phyloP scores from a whole-genome alignment of 1,284 basidiomycete species.

The Ganoderma resinaceum region DNA sequence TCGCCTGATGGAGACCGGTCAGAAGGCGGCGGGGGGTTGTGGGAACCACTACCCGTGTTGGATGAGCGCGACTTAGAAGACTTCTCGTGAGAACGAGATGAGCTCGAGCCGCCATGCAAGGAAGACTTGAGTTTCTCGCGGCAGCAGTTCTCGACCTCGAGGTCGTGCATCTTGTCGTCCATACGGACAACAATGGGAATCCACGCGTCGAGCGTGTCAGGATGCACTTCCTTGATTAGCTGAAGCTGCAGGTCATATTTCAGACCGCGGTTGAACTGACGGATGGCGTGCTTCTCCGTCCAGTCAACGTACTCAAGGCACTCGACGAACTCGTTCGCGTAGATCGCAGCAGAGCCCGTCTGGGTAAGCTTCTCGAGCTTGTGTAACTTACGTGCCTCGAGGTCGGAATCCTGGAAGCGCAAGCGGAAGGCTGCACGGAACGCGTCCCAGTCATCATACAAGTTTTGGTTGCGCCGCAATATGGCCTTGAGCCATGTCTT shows the following conservation, averaged over 20 bases:
- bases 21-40: not conserved
- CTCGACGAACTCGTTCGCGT: not conserved
- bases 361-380: not conserved
- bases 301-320: not conserved
- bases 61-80: not conserved
- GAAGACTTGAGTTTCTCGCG: constrained; percentile 1
- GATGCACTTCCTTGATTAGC: not conserved
- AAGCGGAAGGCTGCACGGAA: not conserved
- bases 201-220: not conserved
- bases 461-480: not conserved
- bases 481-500: not conserved
- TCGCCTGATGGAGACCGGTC: not conserved
- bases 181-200: constrained; percentile 14
- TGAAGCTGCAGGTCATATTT: not conserved
- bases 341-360: not conserved
- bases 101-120: not conserved
- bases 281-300: not conserved
- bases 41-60: too few species aligned
- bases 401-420: not conserved
- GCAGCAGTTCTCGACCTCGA: not conserved
- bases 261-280: not conserved
- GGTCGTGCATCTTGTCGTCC: constrained; percentile 18
- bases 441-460: not conserved
- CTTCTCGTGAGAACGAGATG: not conserved
- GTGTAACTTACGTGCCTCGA: not conserved